Base-by-base conservation (phyloP, 441 rosid species). In the Capsella rubella region DNA sequence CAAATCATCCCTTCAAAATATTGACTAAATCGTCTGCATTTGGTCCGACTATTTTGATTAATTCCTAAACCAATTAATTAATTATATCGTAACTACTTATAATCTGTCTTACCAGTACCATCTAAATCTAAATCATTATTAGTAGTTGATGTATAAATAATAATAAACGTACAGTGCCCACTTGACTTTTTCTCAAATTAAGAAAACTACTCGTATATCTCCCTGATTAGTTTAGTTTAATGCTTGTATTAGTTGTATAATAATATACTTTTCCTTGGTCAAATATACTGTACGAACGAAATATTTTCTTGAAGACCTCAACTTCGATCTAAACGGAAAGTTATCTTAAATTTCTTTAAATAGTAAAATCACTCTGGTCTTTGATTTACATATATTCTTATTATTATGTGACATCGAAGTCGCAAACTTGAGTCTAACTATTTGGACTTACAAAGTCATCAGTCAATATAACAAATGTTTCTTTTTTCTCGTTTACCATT, bases 241-340 rank as follows among this genome's bases (percentile, higher is more conserved):
- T 21, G 14, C 3, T 21, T 50, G 6, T 50, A 10, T 50, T 8
- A 18, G 21, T 18, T 18, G 3, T 18, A 16, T 18, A 18, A 8
- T 42, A 8, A 18, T 21, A 10, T 10, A 3, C 1, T 45, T 15
- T 47, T 47, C 1, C 8, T 16, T 47, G 52, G 52, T 47, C 52
- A 47, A 47, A 8, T 16, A 47, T 16, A 47, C 11, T 47, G 8
- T 42, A 13, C n/a, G 15, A 14, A 16, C 54, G 10, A 25, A 54
- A 34, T 45, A 14, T 67, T 1, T 25, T 53, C 31, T 47, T 18
- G 45, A 16, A 66, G 54, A 57, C 40, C 34, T 57, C 7, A 49
- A 37, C 15, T 64, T 73, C 34, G 77, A 73, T 73, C 65, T 18
- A 6, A 43, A 63, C 13, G 53, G 15, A 7, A 60, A 64, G 13